phyloP scores from a whole-genome alignment of 2,329 filamentous ascomycete species.

The Aulographum hederae region DNA sequence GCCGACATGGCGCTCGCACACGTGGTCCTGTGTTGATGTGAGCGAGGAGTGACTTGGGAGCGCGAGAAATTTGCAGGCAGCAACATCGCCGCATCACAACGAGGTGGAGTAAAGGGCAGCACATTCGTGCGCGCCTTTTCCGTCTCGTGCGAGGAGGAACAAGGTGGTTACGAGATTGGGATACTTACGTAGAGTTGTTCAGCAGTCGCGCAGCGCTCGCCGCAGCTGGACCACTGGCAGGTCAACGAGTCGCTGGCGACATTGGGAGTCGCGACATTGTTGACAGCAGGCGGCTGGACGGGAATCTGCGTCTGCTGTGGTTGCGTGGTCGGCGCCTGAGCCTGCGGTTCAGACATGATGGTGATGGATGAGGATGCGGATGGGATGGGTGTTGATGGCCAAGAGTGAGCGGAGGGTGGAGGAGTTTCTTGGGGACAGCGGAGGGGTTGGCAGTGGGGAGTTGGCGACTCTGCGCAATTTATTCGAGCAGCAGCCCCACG shows the following conservation, averaged over 20 bases:
- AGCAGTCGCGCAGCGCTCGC: slow-evolving; percentile 37
- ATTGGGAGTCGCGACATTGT: slow-evolving; percentile 4
- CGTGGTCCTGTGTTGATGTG: slow-evolving; percentile 58
- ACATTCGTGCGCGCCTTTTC: not conserved
- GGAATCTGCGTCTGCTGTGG: not conserved
- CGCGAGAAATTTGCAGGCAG: not conserved
- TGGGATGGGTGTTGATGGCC: too few species aligned
- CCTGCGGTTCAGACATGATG: not conserved
- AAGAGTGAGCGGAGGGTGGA: too few species aligned
- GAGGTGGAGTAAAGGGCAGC: not conserved
- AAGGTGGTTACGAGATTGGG: not conserved
- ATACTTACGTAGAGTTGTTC: slow-evolving; percentile 42
- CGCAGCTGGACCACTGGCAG: slow-evolving; percentile 45
- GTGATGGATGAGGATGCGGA: too few species aligned
- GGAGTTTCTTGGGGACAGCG: too few species aligned
- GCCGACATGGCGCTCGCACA: slow-evolving; percentile 94
- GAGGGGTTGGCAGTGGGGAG: too few species aligned
- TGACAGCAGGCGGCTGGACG: too few species aligned
- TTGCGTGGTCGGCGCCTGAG: not conserved
- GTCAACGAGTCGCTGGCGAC: slow-evolving; percentile 24
- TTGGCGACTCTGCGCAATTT: too few species aligned
- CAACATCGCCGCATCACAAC: not conserved
- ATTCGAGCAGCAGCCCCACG: too few species aligned
- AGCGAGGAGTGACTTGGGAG: not conserved
- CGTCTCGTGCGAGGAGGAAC: too few species aligned